A percentile compares a stretch with the other conserved stretches of the same genome.
These are phyloP conservation scores for Syzygium grande DNA, from an alignment of 345 rosid species.

Conservation along the genomic window DNA sequence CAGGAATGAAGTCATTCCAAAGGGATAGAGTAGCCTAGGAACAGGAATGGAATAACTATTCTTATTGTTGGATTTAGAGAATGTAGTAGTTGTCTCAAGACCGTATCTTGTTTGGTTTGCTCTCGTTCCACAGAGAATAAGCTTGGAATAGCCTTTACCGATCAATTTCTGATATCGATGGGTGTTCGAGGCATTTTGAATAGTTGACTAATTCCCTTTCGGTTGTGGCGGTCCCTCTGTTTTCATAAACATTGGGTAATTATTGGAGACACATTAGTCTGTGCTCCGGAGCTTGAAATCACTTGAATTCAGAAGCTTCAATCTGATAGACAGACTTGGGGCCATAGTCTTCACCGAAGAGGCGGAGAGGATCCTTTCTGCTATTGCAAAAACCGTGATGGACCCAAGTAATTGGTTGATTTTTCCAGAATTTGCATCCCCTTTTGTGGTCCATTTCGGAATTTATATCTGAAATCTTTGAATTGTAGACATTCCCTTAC, in stretches of 20 bases:
- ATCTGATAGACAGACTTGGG: neutral
- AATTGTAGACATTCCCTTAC: neutral
- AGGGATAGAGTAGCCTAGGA: neutral
- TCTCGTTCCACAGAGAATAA: neutral
- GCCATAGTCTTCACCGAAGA: neutral
- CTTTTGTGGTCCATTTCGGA: too few relatives aligned
- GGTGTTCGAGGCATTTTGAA: neutral
- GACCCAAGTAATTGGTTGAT: neutral
- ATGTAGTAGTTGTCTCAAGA: neutral
- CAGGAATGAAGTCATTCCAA: neutral
- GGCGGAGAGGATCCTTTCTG: neutral
- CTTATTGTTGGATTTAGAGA: neutral
- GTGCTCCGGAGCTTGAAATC: neutral
- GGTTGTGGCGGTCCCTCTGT: neutral
- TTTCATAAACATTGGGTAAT: neutral
- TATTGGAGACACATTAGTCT: neutral
- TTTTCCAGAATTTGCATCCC: neutral
- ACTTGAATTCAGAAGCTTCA: neutral
- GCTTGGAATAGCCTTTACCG: neutral
- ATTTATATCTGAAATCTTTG: neutral
- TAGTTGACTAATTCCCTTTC: neutral
- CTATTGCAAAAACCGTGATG: neutral
- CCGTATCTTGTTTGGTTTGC: neutral
- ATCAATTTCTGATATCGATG: neutral
- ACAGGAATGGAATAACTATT: neutral